A percentile compares a stretch with the other conserved stretches of the same genome.
These are phyloP conservation scores for Tricholoma matsutake DNA, from an alignment of 768 basidiomycete genomes.

Conservation along the genomic window DNA sequence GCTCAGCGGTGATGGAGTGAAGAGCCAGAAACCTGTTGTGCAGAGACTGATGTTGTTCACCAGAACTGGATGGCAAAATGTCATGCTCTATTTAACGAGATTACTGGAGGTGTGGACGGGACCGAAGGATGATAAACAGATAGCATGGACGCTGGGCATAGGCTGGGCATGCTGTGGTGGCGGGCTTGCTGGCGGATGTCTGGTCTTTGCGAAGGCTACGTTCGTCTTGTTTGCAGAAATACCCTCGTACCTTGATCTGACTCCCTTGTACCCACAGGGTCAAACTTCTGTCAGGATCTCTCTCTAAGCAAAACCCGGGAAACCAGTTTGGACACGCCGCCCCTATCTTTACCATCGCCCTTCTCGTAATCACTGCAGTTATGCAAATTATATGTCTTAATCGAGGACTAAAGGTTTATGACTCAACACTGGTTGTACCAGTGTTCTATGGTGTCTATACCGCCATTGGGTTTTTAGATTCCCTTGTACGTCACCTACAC, in stretches of 20 bases:
- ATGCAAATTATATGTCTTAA: slow-evolving; percentile 91
- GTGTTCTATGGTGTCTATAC: slow-evolving; percentile 95
- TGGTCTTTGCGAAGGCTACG: slow-evolving; percentile 80
- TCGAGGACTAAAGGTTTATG: slow-evolving; percentile 85
- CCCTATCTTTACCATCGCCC: slow-evolving; percentile 70
- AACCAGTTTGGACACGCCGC: slow-evolving; percentile 84
- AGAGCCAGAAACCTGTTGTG: neutral
- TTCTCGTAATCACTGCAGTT: slow-evolving; percentile 73
- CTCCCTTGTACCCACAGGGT: slow-evolving; percentile 47
- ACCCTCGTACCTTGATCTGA: no score
- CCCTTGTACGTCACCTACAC: slow-evolving; percentile 24
- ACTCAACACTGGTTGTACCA: slow-evolving; percentile 88
- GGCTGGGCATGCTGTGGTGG: slow-evolving; percentile 94
- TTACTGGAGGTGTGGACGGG: slow-evolving; percentile 73
- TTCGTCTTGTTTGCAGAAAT: slow-evolving; percentile 31
- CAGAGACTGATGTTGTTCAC: slow-evolving; percentile 10
- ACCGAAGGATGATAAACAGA: slow-evolving; percentile 76
- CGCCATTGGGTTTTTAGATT: slow-evolving; percentile 57
- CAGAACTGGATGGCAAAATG: slow-evolving; percentile 38
- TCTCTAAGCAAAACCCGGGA: slow-evolving; percentile 80
- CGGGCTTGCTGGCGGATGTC: slow-evolving; percentile 81
- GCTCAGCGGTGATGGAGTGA: neutral
- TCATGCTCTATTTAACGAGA: slow-evolving; percentile 54
- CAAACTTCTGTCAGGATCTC: slow-evolving; percentile 69
- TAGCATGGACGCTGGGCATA: slow-evolving; percentile 91